Percentiles rank a stretch among this genome's conserved stretches.
phyloP scores from a whole-genome alignment of 1,139 yeast species.

The Sugiyamaella neomexicana region DNA sequence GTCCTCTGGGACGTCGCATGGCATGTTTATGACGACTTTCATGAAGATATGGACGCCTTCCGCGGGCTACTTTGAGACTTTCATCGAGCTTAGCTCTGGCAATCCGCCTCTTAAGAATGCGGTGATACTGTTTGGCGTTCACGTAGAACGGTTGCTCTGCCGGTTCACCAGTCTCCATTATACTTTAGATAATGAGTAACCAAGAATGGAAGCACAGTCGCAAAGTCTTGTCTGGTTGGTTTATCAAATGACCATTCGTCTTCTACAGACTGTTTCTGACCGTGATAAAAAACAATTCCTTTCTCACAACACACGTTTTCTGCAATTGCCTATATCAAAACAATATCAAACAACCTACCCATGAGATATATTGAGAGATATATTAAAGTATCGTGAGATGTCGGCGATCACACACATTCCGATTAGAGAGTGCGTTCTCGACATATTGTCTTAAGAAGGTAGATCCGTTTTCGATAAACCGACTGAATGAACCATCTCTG shows the following conservation, averaged over 20 bases:
- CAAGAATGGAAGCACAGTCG: too few relatives aligned
- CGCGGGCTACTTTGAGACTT: constrained; percentile 79
- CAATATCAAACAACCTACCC: not conserved
- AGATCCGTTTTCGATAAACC: too few relatives aligned
- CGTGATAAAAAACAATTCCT: too few relatives aligned
- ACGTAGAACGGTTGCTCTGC: constrained; percentile 93
- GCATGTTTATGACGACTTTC: constrained; percentile 99
- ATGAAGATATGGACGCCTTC: constrained; percentile 90
- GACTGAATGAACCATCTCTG: too few relatives aligned
- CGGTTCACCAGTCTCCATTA: constrained; percentile 33
- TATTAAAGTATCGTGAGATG: not conserved
- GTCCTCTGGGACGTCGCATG: constrained; percentile 98
- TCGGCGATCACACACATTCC: not conserved
- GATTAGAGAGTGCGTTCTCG: not conserved
- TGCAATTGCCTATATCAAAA: too few relatives aligned
- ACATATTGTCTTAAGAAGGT: too few relatives aligned
- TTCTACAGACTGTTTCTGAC: too few relatives aligned
- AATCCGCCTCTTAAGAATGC: constrained; percentile 86
- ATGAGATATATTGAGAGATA: constrained; percentile 1
- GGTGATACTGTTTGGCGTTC: constrained; percentile 95
- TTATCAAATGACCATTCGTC: too few relatives aligned
- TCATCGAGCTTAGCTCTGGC: constrained; percentile 95
- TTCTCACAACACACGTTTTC: too few relatives aligned
- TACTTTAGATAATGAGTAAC: not conserved
- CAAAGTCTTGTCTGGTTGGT: too few relatives aligned